Percentiles rank a stretch among this genome's conserved stretches.
These are phyloP conservation scores for Leccinum boreale DNA, from an alignment of 768 basidiomycete species.

Conservation along the genomic window DNA sequence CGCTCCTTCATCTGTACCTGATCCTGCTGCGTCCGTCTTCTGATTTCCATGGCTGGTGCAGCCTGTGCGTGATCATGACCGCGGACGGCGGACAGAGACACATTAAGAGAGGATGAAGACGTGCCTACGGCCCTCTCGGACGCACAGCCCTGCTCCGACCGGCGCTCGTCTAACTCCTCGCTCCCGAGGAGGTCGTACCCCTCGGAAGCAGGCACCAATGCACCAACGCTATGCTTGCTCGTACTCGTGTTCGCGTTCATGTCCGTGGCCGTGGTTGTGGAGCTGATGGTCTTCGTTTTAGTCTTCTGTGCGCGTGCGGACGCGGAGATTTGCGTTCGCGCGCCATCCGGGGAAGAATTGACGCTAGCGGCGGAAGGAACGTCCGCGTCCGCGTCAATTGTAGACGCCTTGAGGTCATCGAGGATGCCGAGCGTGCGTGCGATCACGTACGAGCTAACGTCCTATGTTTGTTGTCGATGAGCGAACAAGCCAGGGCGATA, in stretches of 20 bases:
- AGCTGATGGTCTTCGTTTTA: not conserved
- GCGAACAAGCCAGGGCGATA: not conserved
- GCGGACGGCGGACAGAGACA: not conserved
- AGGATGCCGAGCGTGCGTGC: constrained; percentile 78
- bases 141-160: not conserved
- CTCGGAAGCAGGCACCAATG: constrained; percentile 8
- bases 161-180: constrained; percentile 10
- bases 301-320: not conserved
- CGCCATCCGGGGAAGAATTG: not conserved
- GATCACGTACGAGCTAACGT: constrained; percentile 77
- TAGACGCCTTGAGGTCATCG: constrained; percentile 72
- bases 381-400: constrained; percentile 43
- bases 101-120: not conserved
- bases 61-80: not conserved
- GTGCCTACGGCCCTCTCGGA: not conserved
- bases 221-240: not conserved
- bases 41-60: not conserved
- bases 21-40: not conserved
- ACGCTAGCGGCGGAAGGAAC: not conserved
- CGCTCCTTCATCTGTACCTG: not conserved
- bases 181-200: constrained; percentile 1
- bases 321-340: not conserved
- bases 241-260: not conserved
- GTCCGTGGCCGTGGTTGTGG: not conserved
- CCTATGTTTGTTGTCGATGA: constrained; percentile 39